phyloP scores from a whole-genome alignment of 257 asterid species.

The Nicotiana tabacum region DNA sequence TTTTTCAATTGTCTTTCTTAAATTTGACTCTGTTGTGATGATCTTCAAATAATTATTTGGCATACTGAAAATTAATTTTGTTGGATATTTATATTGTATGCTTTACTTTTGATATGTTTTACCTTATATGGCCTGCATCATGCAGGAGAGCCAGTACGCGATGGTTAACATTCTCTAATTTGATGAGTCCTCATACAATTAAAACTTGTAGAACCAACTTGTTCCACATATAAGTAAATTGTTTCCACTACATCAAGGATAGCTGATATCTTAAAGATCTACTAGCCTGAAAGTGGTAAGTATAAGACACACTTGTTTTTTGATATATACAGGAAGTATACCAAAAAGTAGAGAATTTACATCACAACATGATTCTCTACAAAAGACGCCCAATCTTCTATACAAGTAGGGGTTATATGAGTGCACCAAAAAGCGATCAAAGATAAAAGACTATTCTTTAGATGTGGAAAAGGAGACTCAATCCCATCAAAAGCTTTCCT shows the following conservation, averaged over 20 bases:
- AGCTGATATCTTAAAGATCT: not conserved
- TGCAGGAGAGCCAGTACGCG: not conserved
- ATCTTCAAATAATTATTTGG: not conserved
- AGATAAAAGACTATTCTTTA: too few species aligned
- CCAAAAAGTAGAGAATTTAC: too few species aligned
- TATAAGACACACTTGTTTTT: not conserved
- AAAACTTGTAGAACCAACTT: not conserved
- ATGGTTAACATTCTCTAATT: slow-evolving; percentile 2
- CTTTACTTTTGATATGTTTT: not conserved
- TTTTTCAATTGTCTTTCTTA: not conserved
- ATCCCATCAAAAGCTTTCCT: too few species aligned
- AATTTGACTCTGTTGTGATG: not conserved
- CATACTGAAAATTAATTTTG: not conserved
- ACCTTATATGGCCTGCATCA: slow-evolving; percentile 8
- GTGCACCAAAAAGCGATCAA: too few species aligned
- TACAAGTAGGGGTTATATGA: too few species aligned
- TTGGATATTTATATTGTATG: not conserved
- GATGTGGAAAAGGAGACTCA: too few species aligned
- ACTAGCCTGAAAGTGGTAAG: not conserved
- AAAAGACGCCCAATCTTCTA: too few species aligned
- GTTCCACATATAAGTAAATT: not conserved
- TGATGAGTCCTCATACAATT: not conserved
- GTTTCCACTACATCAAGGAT: slow-evolving; percentile 8
- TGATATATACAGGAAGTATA: too few species aligned
- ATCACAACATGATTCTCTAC: too few species aligned